Conservation (phyloP, 2,329 filamentous ascomycete genomes). For the Seiridium cupressi region DNA sequence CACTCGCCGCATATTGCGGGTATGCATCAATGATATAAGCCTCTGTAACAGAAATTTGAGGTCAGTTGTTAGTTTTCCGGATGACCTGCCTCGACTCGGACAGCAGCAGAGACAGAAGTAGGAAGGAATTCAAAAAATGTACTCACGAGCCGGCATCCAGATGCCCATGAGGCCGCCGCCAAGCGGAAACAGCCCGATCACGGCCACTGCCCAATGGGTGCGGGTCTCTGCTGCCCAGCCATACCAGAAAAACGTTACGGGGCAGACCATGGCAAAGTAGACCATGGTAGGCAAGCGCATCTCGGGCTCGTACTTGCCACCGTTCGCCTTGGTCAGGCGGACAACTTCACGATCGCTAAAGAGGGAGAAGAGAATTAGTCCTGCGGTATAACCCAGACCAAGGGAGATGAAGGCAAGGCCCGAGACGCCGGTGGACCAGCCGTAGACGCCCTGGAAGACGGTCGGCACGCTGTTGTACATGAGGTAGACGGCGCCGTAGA, state of each 20-base stretch:
- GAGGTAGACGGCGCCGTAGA: conserved; percentile 51
- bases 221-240: conserved; percentile 26
- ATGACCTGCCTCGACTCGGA: too few species aligned
- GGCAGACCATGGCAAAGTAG: conserved; percentile 21
- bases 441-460: conserved; percentile 46
- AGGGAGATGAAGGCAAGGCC: conserved; percentile 50
- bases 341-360: conserved; percentile 45
- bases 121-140: too few species aligned
- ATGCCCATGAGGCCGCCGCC: conserved; percentile 27
- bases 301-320: conserved; percentile 25
- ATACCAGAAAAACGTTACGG: conserved; percentile 30
- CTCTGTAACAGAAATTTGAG: conserved; percentile 10
- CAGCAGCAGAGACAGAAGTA: too few species aligned
- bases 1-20: conserved; percentile 28
- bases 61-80: too few species aligned
- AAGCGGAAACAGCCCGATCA: conserved; percentile 26
- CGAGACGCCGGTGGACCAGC: conserved; percentile 42
- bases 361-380: conserved; percentile 38
- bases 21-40: conserved; percentile 35
- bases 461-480: conserved; percentile 54
- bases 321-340: conserved; percentile 42
- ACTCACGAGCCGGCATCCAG: conserved; percentile 22
- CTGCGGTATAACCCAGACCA: conserved; percentile 39
- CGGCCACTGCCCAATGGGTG: conserved; percentile 27
- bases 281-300: conserved; percentile 25